Evolutionary conservation across 257 asterid genomes (phyloP), one percentile per base, ranked within the genome.

Genomic region (Paulownia fortunei): DNA sequence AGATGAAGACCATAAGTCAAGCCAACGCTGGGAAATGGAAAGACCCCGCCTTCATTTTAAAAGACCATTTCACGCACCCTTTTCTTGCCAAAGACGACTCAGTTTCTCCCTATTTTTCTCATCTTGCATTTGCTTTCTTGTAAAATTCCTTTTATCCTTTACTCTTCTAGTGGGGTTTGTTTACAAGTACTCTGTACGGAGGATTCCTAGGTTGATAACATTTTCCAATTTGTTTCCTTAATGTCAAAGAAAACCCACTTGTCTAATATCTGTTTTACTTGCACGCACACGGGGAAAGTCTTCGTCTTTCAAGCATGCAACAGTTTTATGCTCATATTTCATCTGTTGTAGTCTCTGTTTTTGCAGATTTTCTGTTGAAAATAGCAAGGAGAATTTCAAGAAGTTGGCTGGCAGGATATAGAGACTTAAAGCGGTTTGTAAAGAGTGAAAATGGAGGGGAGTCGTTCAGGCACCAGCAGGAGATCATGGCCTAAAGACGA

Each of bases 401-500:
- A 42, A 42, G 15, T 42, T 42, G 13, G 51, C 51, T 42, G 51
- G 15, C 51, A 42, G 15, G 51, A 42, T 8, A 42, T 8, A 42
- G 51, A 42, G 15, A 12, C 15, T 42, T 8, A 9, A 42, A 42
- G 51, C 6, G 51, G 10, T 42, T 11, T 26, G 7, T 8, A 37
- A 5, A 67, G 59, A 37, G 27, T 8, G 61, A 56, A 56, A 54
- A 81, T 76, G 82, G 76, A 81, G 67, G 85, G 42, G 6, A 59
- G 4, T 32, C 26, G 66, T 46, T 44, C 51, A 9, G 71, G 51
- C 54, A 60, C 49, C 30, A 18, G 36, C 13, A 72, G 46, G 46
- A 61, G 34, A 19, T 39, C 78, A 3, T 23, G 78, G 83, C 83
- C 56, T n/a, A 76, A 47, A 15, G 72, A 81, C 18, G 69, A 78